These are phyloP conservation scores for Articulospora tetracladia DNA, from an alignment of 495 filamentous ascomycete species.

Conservation along the genomic window DNA sequence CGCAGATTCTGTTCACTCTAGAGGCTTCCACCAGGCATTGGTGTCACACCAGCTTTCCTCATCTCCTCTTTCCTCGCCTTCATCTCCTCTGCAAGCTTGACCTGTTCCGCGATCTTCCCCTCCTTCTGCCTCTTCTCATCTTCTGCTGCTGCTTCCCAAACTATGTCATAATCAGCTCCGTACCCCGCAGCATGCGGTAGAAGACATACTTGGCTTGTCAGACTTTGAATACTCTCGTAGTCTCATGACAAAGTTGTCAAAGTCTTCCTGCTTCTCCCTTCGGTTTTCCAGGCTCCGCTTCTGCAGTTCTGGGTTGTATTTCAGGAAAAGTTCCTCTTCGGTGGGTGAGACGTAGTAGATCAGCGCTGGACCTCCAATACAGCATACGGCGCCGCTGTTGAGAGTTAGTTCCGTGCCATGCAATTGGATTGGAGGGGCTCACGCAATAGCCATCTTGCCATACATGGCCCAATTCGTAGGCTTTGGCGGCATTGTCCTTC, in stretches of 20 bases:
- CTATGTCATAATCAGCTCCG: constrained; percentile 30
- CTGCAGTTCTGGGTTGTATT: constrained; percentile 91
- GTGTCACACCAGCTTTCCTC: constrained; percentile 28
- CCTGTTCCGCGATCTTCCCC: constrained; percentile 46
- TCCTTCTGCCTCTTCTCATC: constrained; percentile 52
- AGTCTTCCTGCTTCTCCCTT: constrained; percentile 70
- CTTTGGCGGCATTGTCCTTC: constrained; percentile 23
- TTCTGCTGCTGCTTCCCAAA: constrained; percentile 72
- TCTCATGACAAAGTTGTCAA: constrained; percentile 77
- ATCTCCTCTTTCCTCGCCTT: constrained; percentile 63
- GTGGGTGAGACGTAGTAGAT: constrained; percentile 77
- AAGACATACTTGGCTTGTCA: constrained; percentile 63
- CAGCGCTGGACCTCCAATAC: constrained; percentile 80
- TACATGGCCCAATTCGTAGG: constrained; percentile 29
- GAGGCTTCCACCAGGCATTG: constrained; percentile 17
- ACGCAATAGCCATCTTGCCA: constrained; percentile 39
- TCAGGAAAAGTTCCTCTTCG: constrained; percentile 87
- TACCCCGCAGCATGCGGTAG: background rate
- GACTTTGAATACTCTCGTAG: constrained; percentile 89
- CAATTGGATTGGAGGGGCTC: constrained; percentile 22
- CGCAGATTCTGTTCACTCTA: background rate
- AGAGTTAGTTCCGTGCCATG: constrained; percentile 9
- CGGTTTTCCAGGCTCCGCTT: constrained; percentile 74
- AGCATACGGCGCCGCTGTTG: constrained; percentile 60
- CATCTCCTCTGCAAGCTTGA: constrained; percentile 47